Evolutionary conservation across 441 rosid species (phyloP), one percentile per base, ranked within the genome.

Genomic region (Hura crepitans): DNA sequence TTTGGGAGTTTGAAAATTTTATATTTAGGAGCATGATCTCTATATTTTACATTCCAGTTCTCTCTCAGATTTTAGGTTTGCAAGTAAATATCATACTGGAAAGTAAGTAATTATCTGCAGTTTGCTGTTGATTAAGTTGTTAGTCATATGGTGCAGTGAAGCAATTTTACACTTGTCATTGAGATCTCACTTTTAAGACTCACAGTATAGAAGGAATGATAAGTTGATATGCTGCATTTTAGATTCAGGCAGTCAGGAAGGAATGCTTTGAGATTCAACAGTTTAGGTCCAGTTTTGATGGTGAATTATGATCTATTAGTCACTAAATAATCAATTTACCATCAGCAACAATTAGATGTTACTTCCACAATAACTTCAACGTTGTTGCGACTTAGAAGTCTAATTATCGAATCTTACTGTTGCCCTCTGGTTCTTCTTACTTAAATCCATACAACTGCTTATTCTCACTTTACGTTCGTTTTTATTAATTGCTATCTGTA

Each of bases 91-190:
- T 23, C 10, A 20, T n/a, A 31, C 13, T 0, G 56, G 6, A 39
- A 59, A 70, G 23, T 46, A 47, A 59, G 49, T 49, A 31, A 43
- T 46, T 35, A 57, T 23, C 5, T 45, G 47, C 51, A 42, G 55
- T 31, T 45, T 71, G 46, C 12, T 55, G 4, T 72, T 30, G 64
- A 30, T 56, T 37, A 17, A 55, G 20, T 63, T 15, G 70, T 30
- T 47, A 20, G 15, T 47, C 37, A 18, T 17, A 9, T 12, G 54
- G 15, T n/a, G n/a, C n/a, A n/a, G n/a, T n/a, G n/a, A n/a, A n/a
- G n/a, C n/a, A n/a, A n/a, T n/a, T n/a, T n/a, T n/a, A n/a, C n/a
- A n/a, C n/a, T n/a, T n/a, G n/a, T n/a, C n/a, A 8, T 35, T 35
- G 39, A 35, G 39, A 35, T 0, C 39, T 8, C 39, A 35, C 39